Evolutionary conservation across 805 yeast genomes (phyloP).

Genomic region (Cyberlindnera xishuangbannaensis): DNA sequence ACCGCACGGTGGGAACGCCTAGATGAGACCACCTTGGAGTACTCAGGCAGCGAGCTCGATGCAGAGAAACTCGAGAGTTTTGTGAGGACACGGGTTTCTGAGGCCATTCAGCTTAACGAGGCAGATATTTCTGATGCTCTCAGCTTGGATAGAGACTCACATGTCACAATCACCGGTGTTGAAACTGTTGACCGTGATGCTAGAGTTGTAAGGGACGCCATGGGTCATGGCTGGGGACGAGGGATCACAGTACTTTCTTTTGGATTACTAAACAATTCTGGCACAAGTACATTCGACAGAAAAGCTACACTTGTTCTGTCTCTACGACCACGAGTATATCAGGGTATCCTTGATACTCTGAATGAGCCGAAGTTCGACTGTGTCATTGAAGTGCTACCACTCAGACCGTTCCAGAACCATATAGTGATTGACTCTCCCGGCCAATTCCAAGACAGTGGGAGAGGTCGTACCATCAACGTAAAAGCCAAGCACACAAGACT

Average conservation of each 20-base stretch:
- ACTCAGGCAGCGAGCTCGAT: slow-evolving; percentile 15
- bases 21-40: slow-evolving; percentile 14
- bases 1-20: slow-evolving; percentile 11
- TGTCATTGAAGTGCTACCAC: slow-evolving; percentile 12
- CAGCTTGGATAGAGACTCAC: slow-evolving; percentile 3
- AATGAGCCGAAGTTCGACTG: no score
- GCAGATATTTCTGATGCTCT: slow-evolving; percentile 9
- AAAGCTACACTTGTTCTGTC: no score
- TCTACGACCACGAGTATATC: no score
- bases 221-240: no score
- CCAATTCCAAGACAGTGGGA: slow-evolving; percentile 2
- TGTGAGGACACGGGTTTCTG: slow-evolving; percentile 11
- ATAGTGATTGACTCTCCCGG: slow-evolving; percentile 12
- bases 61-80: slow-evolving; percentile 10
- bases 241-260: no score
- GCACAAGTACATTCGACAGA: no score
- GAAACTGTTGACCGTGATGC: slow-evolving; percentile 20
- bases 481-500: slow-evolving; percentile 15
- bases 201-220: slow-evolving; percentile 6
- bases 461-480: slow-evolving; percentile 15
- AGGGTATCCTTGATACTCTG: no score
- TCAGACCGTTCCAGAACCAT: slow-evolving; percentile 14
- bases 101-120: slow-evolving; percentile 18
- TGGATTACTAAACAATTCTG: no score
- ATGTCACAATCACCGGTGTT: slow-evolving; percentile 10